Evolutionary conservation across 306 rosid species (phyloP), one percentile per base, ranked within the genome.

Genomic region (Luffa aegyptiaca): DNA sequence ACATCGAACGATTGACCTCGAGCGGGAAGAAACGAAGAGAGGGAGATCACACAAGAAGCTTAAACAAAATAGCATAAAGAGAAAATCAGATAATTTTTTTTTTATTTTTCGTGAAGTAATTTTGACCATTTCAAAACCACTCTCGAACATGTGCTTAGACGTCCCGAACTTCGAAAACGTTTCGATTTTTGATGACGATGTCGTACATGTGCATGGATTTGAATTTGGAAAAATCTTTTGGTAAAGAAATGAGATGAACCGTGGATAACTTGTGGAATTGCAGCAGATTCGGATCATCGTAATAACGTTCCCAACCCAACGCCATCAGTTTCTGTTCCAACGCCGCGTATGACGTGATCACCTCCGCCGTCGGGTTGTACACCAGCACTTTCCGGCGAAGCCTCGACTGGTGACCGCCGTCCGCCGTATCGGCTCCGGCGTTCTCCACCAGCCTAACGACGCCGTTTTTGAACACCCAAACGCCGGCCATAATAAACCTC

Each of bases 201-300:
- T 96, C 99, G 44, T 81, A 96, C 99, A 96, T 96, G 84, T 93
- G 98, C 92, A 93, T 88, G 89, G 96, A 84, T 87, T 86, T 96
- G 87, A 96, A 87, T 83, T 56, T 88, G 86, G 39, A 80, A 85
- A 96, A 96, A 49, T 96, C 99, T 57, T 78, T 82, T 0, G 98
- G 99, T 14, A 96, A 96, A 9, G 99, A 93, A 83, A 96, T 93
- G 44, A 96, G 94, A 78, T 93, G 92, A 10, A 90, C 89, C 6
- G 99, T 92, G 55, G 91, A 88, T 44, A 89, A 83, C 82, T 91
- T 96, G 84, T 96, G 99, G 86, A 85, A 96, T 84, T 93, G 99
- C 33, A 93, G 91, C 2, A 93, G 84, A 68, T 96, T 93, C 0
- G 98, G 97, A 75, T 96, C 99, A 17, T 90, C 94, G 20, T 93